Evolutionary conservation across 2,329 filamentous ascomycete genomes (phyloP).

Genomic region (Apiospora koreana): DNA sequence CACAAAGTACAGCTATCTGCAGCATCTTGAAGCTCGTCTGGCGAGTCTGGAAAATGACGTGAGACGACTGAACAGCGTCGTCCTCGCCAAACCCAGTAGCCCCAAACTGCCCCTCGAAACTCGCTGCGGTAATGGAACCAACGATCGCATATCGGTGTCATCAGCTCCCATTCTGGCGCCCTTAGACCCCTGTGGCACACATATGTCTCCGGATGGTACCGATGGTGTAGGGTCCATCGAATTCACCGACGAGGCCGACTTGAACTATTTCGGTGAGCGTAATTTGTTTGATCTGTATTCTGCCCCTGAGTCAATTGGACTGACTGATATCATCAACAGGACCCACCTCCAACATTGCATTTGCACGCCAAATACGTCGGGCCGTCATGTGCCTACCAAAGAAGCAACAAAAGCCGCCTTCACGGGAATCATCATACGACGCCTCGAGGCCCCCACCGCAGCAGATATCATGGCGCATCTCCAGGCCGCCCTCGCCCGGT

Average conservation of each 20-base stretch:
- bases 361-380: constrained; percentile 1
- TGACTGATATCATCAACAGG: background rate
- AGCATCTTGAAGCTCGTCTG: constrained; percentile 11
- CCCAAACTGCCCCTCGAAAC: background rate
- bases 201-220: constrained; percentile 9
- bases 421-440: no score
- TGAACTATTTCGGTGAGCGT: constrained; percentile 11
- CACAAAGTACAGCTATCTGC: background rate
- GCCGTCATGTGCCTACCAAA: background rate
- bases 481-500: constrained; percentile 7
- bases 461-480: background rate
- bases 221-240: constrained; percentile 13
- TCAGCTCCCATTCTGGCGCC: background rate
- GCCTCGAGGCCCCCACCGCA: background rate
- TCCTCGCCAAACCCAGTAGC: no score
- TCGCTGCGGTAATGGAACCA: no score
- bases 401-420: background rate
- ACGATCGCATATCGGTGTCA: background rate
- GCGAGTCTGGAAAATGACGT: constrained; percentile 12
- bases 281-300: background rate
- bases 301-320: no score
- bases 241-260: constrained; percentile 11
- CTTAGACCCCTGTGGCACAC: background rate
- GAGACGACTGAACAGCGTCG: background rate
- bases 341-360: constrained; percentile 11